Evolutionary conservation across 805 yeast genomes (phyloP), one percentile per base, ranked within the genome.

Genomic region (Metschnikowia santaceciliae): DNA sequence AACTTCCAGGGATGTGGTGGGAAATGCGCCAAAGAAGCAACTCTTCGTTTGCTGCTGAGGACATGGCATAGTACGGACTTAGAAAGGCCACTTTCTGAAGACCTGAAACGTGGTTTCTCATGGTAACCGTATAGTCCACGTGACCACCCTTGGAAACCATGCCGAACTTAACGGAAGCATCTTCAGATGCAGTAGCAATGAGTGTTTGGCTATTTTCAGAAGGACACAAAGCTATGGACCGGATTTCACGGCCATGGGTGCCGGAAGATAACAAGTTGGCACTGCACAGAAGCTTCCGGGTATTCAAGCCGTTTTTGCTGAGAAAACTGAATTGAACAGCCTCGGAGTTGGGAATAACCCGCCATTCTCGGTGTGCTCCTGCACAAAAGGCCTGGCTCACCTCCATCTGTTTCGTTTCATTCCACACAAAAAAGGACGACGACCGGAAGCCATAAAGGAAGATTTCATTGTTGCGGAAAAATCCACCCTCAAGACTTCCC

Each of bases 331-430:
- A 80, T 42, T 76, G 71, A 55, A 66, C 38, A 36, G 43, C 32
- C 46, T 48, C 7, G 11, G 30, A n/a, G 17, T 20, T 15, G 14
- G 34, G 33, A 48, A 68, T 61, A 23, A 87, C 69, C 33, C 77
- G 75, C 97, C 97, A 94, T 52, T 81, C 79, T 53, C 98, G 76
- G 64, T 91, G 97, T 3, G 94, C 81, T 2, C 98, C 98, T 26
- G 98, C 98, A 66, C 98, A 94, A 13, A 76, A 67, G 54, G 83
- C 89, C 51, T 83, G 79, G 44, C 80, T 72, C 2, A 89, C 64
- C 63, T 90, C 96, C 47, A 76, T 74, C 57, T 88, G 90, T 40
- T 77, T 72, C 1, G 90, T 81, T 61, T 89, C 96, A 64, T 91
- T 89, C 84, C 90, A 90, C 20, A 89, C 66, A 60, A 85, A 86